Percentiles rank a stretch among this genome's conserved stretches.
Evolutionary conservation across 495 filamentous ascomycete genomes (phyloP).

Genomic region (Penicillium daleae): DNA sequence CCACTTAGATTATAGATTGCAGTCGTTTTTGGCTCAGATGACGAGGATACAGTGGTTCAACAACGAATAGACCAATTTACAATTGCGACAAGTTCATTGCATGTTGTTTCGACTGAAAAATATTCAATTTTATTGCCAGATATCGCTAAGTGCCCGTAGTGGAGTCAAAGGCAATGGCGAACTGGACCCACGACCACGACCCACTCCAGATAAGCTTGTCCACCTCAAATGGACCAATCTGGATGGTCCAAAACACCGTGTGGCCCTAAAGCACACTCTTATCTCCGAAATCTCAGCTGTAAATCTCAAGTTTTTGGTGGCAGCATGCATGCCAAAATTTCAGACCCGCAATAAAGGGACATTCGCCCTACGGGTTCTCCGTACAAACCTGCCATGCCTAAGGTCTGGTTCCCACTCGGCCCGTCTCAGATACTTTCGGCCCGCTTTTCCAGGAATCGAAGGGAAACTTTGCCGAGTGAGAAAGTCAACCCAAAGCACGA

Average conservation of each 20-base stretch:
- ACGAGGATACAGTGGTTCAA: neutral
- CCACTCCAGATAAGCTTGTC: slow-evolving; percentile 12
- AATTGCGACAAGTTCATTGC: neutral
- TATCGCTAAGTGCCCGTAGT: slow-evolving; percentile 4
- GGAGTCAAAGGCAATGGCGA: neutral
- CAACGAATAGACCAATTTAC: neutral
- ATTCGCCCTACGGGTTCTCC: slow-evolving; percentile 1
- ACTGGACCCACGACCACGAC: neutral
- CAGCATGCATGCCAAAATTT: slow-evolving; percentile 4
- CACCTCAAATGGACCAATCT: slow-evolving; percentile 1
- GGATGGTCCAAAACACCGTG: neutral
- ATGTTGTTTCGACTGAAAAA: neutral
- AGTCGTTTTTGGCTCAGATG: neutral
- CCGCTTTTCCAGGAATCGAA: neutral
- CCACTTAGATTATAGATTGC: slow-evolving; percentile 3
- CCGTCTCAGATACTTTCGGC: neutral
- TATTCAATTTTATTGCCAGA: neutral
- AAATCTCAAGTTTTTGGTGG: slow-evolving; percentile 4
- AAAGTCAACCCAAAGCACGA: neutral
- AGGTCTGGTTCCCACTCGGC: neutral
- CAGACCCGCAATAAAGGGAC: slow-evolving; percentile 2
- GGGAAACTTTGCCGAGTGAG: neutral
- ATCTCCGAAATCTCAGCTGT: slow-evolving; percentile 8
- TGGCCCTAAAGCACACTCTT: neutral
- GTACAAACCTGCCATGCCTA: neutral